phyloP scores from a whole-genome alignment of 306 rosid genomes.

The Vicia faba region DNA sequence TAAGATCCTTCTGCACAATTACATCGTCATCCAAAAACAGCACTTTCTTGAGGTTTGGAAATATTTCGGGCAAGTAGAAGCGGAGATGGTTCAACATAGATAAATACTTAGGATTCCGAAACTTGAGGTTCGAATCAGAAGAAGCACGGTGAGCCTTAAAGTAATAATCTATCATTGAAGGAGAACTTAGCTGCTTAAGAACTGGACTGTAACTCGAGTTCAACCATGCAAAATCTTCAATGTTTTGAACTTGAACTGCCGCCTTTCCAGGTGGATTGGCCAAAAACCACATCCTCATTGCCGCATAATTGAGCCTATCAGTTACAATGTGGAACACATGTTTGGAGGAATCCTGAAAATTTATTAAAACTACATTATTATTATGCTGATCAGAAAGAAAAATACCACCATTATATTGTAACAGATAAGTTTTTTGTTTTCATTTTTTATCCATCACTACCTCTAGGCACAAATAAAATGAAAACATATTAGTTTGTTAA shows the following conservation, averaged over 20 bases:
- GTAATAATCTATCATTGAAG: constrained; percentile 86
- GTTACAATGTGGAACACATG: constrained; percentile 93
- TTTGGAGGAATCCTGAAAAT: constrained; percentile 69
- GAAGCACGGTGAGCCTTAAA: constrained; percentile 70
- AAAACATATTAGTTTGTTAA: constrained; percentile 13
- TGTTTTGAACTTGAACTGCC: constrained; percentile 77
- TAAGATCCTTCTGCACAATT: constrained; percentile 88
- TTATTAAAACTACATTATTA: constrained; percentile 27
- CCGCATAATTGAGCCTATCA: constrained; percentile 94
- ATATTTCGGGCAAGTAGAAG: constrained; percentile 87
- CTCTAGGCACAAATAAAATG: constrained; percentile 15
- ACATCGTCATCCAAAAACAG: constrained; percentile 92
- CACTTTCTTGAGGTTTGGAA: constrained; percentile 87
- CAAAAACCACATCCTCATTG: constrained; percentile 98
- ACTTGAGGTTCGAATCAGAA: constrained; percentile 85
- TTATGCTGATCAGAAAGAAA: constrained; percentile 32
- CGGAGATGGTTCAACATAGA: constrained; percentile 96
- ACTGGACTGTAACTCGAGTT: constrained; percentile 94
- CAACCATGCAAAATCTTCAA: constrained; percentile 93
- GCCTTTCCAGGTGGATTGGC: constrained; percentile 78
- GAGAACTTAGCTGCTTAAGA: constrained; percentile 84
- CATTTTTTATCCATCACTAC: no score
- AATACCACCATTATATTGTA: constrained; percentile 9
- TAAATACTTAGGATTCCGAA: constrained; percentile 88
- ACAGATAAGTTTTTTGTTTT: background rate